These are phyloP conservation scores for Daldinia sp. DNA, from an alignment of 2,329 filamentous ascomycete genomes.

Conservation along the genomic window DNA sequence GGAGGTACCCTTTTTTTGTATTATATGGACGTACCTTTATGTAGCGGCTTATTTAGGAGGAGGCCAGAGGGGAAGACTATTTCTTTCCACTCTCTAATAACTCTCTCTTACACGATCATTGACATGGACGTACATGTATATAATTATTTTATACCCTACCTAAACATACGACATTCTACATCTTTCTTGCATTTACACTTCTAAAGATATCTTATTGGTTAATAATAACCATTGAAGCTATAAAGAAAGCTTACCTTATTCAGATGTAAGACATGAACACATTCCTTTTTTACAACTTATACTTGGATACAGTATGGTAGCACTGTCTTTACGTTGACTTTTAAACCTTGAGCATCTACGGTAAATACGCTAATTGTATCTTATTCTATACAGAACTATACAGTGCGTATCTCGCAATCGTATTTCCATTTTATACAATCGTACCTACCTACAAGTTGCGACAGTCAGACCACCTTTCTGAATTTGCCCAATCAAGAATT, in stretches of 20 bases:
- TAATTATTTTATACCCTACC: background rate
- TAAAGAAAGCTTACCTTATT: background rate
- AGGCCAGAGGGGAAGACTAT: constrained; percentile 1
- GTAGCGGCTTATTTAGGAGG: constrained; percentile 1
- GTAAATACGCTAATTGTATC: background rate
- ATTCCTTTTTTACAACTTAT: background rate
- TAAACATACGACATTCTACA: background rate
- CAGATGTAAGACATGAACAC: background rate
- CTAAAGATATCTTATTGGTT: constrained; percentile 3
- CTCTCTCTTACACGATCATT: too few species aligned
- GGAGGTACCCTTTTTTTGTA: too few species aligned
- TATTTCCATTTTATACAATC: background rate
- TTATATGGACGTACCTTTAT: background rate
- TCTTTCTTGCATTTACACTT: background rate
- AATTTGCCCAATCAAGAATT: constrained; percentile 4
- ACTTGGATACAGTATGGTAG: background rate
- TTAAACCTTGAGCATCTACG: background rate
- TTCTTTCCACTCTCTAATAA: too few species aligned
- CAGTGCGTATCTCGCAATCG: background rate
- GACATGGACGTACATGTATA: background rate
- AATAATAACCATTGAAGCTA: background rate
- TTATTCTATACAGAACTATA: background rate
- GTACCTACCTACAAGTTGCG: background rate
- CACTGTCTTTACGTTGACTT: background rate
- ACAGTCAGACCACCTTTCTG: constrained; percentile 29